Evolutionary conservation across 2,329 filamentous ascomycete species (phyloP), one percentile per base, ranked within the genome.

Genomic region (Zelopaecilomyces penicillatus): DNA sequence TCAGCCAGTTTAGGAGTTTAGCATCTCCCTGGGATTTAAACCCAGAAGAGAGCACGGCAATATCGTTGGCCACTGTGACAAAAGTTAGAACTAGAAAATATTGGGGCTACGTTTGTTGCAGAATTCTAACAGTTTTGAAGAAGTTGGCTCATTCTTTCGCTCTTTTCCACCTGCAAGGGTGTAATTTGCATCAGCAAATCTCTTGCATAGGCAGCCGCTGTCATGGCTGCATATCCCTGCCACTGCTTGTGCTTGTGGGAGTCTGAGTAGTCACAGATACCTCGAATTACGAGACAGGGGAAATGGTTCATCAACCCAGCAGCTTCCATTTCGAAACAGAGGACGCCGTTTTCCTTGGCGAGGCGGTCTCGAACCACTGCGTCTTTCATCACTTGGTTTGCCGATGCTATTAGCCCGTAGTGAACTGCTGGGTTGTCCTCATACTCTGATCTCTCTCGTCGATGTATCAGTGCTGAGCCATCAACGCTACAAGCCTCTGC

Each of bases 201-300:
- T 3, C 50, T 54, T 2, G 51, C 54, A 30, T 48, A 57, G 6
- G 57, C 59, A 0, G 62, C 62, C 0, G 64, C 62, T 0, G 56
- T 53, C 1, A 51, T 52, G 1, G 65, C 61, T 0, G 65, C 65
- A 49, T 64, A 66, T 0, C 30, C 30, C 12, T 65, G 58, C 64
- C 63, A 67, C 5, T 12, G 12, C 1, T 66, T 57, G 30, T 58
- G 60, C 48, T 67, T 67, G 44, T 67, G 62, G 0, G 53, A 58
- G 44, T 68, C 64, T 5, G 61, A 56, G 43, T 65, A 67, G 37
- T 64, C 58, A 32, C 57, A 66, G 3, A 67, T 62, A 1, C 63
- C 64, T 9, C 60, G 55, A 28, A 68, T 61, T 0, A 61, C 53
- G 1, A 66, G 38, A 37, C 58, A 65, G 0, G 59, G 57, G 4